phyloP scores from a whole-genome alignment of 1,284 basidiomycete species.

The Sanghuangporus sanghuang region DNA sequence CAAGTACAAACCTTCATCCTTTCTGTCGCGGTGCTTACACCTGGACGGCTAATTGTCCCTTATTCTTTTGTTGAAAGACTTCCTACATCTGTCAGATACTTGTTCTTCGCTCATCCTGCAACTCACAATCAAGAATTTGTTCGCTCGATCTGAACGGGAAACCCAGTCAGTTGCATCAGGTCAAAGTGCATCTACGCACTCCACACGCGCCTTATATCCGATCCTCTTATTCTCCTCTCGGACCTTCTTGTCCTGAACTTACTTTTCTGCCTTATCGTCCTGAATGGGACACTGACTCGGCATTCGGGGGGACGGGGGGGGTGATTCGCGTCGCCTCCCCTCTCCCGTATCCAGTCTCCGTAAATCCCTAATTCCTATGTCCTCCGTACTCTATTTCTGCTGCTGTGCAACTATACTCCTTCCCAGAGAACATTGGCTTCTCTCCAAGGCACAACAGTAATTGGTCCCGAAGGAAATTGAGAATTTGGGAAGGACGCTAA shows the following conservation, averaged over 20 bases:
- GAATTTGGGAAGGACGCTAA: background rate
- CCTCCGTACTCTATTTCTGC: too few relatives aligned
- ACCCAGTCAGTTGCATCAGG: background rate
- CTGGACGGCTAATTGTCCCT: background rate
- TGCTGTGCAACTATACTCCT: background rate
- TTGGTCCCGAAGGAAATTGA: background rate
- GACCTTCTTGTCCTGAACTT: background rate
- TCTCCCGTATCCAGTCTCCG: background rate
- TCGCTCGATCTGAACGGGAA: background rate
- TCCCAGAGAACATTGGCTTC: background rate
- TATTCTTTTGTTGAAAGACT: background rate
- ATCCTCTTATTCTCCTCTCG: background rate
- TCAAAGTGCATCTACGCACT: background rate
- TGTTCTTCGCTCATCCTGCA: background rate
- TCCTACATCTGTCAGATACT: background rate
- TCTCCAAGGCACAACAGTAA: background rate
- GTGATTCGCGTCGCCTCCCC: background rate
- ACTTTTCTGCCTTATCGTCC: too few relatives aligned
- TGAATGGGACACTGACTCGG: too few relatives aligned
- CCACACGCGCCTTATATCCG: background rate
- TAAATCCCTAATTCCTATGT: background rate
- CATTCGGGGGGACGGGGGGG: too few relatives aligned
- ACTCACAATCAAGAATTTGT: background rate
- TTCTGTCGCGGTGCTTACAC: too few relatives aligned
- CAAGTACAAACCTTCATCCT: background rate